A percentile compares a stretch with the other conserved stretches of the same genome.
Conservation (phyloP, 2,329 filamentous ascomycete genomes). For the Penicillium hordei region DNA sequence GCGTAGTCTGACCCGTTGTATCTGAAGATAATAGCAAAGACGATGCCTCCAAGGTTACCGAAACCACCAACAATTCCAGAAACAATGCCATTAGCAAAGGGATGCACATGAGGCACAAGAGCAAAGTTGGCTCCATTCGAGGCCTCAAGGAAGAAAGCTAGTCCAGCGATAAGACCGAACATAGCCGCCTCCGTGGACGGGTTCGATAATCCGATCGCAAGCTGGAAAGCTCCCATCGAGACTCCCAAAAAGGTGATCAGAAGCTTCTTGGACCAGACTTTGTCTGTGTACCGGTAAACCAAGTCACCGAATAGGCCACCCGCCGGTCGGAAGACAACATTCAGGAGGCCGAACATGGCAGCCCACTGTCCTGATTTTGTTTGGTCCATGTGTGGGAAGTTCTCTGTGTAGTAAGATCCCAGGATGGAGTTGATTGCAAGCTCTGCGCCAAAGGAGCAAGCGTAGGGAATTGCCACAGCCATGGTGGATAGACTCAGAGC, state of each 20-base stretch:
- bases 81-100: conserved; percentile 75
- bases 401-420: conserved; percentile 58
- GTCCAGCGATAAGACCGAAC: conserved; percentile 72
- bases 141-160: conserved; percentile 80
- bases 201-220: conserved; percentile 65
- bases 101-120: conserved; percentile 82
- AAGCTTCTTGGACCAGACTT: conserved; percentile 64
- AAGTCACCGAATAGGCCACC: conserved; percentile 56
- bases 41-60: conserved; percentile 80
- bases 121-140: conserved; percentile 86
- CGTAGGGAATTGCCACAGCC: conserved; percentile 55
- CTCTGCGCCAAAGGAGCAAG: conserved; percentile 62
- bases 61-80: conserved; percentile 75
- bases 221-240: conserved; percentile 58
- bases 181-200: conserved; percentile 63
- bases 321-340: conserved; percentile 49
- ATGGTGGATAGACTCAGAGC: conserved; percentile 61
- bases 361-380: conserved; percentile 57
- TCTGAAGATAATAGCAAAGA: conserved; percentile 81
- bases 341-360: conserved; percentile 56
- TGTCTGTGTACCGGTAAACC: conserved; percentile 52
- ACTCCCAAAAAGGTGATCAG: conserved; percentile 59
- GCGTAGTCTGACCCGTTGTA: conserved; percentile 69
- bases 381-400: conserved; percentile 56
- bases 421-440: conserved; percentile 62